phyloP scores from a whole-genome alignment of 2,329 filamentous ascomycete species.

The Botrytis sinoallii region DNA sequence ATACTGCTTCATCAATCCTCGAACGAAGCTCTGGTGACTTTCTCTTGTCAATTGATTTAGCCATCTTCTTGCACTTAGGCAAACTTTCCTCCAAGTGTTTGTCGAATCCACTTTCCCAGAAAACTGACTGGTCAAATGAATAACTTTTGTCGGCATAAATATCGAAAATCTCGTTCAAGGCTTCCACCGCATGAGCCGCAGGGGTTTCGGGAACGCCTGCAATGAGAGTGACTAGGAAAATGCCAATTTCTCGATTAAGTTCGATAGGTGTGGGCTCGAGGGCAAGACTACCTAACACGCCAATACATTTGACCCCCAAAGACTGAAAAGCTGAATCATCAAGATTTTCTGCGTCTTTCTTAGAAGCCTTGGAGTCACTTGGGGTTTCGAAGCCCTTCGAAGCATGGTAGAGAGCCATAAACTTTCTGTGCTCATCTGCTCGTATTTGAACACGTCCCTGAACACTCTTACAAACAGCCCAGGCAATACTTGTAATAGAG shows the following conservation, averaged over 20 bases:
- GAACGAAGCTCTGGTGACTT: conserved; percentile 53
- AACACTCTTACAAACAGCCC: conserved; percentile 59
- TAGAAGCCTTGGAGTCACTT: conserved; percentile 24
- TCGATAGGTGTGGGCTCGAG: conserved; percentile 50
- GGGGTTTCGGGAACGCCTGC: conserved; percentile 51
- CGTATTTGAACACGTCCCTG: conserved; percentile 48
- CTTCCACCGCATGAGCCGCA: conserved; percentile 59
- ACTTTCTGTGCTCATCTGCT: conserved; percentile 56
- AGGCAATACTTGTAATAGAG: conserved; percentile 61
- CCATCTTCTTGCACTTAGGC: conserved; percentile 53
- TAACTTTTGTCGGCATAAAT: conserved; percentile 61
- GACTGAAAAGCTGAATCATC: conserved; percentile 55
- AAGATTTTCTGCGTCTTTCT: conserved; percentile 27
- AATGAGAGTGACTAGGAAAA: conserved; percentile 58
- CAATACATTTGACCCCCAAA: conserved; percentile 64
- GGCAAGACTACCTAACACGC: conserved; percentile 62
- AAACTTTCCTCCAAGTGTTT: conserved; percentile 54
- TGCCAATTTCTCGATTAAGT: conserved; percentile 60
- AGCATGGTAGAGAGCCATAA: conserved; percentile 63
- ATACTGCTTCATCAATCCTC: conserved; percentile 57
- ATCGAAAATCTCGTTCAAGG: conserved; percentile 64
- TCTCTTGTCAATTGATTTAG: conserved; percentile 61
- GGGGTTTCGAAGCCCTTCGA: conserved; percentile 43
- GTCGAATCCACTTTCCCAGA: conserved; percentile 60
- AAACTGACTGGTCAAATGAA: conserved; percentile 59